Evolutionary conservation across 176 grass and related monocot genomes (phyloP).

Genomic region (Saccharum spontaneum): DNA sequence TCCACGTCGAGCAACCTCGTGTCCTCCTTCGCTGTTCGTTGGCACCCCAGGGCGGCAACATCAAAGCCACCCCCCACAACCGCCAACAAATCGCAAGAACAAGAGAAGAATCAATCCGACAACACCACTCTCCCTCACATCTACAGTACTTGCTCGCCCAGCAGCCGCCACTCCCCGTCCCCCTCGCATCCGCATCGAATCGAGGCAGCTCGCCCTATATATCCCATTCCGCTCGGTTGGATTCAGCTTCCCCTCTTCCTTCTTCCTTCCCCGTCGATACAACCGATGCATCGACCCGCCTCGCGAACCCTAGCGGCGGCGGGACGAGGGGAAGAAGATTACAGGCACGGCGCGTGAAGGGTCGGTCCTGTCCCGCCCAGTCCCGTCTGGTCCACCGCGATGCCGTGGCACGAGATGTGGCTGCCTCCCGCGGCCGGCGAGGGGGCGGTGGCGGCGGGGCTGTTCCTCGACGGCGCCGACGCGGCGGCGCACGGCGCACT

Average conservation of each 20-base stretch:
- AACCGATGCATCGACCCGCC: conserved; percentile 38
- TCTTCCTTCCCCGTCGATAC: conserved; percentile 25
- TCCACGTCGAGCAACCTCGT: conserved; percentile 43
- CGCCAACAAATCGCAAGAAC: conserved; percentile 35
- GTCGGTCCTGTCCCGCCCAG: not conserved
- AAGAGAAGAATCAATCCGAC: conserved; percentile 30
- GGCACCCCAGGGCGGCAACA: conserved; percentile 41
- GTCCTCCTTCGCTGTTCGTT: conserved; percentile 16
- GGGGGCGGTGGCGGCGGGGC: conserved; percentile 35
- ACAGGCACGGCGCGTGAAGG: conserved; percentile 10
- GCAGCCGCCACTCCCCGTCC: not conserved
- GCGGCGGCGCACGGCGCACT: conserved; percentile 54
- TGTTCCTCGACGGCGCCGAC: conserved; percentile 66
- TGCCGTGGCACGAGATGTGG: conserved; percentile 81
- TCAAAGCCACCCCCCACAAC: conserved; percentile 10
- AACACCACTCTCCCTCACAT: conserved; percentile 22
- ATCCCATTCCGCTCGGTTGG: conserved; percentile 6
- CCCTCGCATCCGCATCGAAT: not conserved
- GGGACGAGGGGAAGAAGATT: not conserved
- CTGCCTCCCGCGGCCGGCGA: conserved; percentile 44
- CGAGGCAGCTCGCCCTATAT: not conserved
- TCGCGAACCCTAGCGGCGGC: conserved; percentile 45
- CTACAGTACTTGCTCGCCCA: conserved; percentile 28
- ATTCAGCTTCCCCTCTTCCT: not conserved
- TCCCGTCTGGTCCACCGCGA: conserved; percentile 26